Percentiles rank a stretch among this genome's conserved stretches.
phyloP scores from a whole-genome alignment of 352 stramenopile genomes.

The Thraustochytrium aureum region DNA sequence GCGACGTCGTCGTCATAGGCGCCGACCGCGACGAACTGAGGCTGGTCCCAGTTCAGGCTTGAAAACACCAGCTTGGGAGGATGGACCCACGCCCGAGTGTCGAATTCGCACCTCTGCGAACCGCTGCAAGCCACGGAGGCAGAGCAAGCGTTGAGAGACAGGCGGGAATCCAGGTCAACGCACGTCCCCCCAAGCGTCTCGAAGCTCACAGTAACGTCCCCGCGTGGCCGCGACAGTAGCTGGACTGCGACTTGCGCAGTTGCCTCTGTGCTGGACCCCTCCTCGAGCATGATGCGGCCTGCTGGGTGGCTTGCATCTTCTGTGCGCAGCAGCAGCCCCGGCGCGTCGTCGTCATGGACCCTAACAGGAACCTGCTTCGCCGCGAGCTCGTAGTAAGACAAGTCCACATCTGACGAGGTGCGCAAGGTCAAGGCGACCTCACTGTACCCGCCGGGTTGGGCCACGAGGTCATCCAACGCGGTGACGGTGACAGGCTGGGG shows the following conservation, averaged over 20 bases:
- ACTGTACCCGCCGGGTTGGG: neutral
- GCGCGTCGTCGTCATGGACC: slow-evolving; percentile 16
- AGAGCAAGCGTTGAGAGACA: neutral
- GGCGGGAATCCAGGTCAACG: neutral
- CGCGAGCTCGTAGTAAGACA: neutral
- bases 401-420: slow-evolving; percentile 3
- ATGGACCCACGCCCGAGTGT: slow-evolving; percentile 20
- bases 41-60: neutral
- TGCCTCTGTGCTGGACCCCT: no score
- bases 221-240: slow-evolving; percentile 28
- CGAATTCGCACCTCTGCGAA: neutral
- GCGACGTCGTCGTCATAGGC: slow-evolving; percentile 20
- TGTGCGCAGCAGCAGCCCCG: neutral
- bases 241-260: slow-evolving; percentile 3
- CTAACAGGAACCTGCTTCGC: neutral
- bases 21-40: slow-evolving; percentile 7
- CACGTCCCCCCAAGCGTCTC: slow-evolving; percentile 10
- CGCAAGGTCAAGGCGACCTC: neutral
- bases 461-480: slow-evolving; percentile 15
- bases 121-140: neutral
- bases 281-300: no score
- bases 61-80: slow-evolving; percentile 4
- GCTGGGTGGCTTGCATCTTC: no score
- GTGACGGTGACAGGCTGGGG: slow-evolving; percentile 6
- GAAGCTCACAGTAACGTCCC: neutral